Evolutionary conservation across 2,329 filamentous ascomycete species (phyloP).

Genomic region (Pseudopithomyces chartarum): DNA sequence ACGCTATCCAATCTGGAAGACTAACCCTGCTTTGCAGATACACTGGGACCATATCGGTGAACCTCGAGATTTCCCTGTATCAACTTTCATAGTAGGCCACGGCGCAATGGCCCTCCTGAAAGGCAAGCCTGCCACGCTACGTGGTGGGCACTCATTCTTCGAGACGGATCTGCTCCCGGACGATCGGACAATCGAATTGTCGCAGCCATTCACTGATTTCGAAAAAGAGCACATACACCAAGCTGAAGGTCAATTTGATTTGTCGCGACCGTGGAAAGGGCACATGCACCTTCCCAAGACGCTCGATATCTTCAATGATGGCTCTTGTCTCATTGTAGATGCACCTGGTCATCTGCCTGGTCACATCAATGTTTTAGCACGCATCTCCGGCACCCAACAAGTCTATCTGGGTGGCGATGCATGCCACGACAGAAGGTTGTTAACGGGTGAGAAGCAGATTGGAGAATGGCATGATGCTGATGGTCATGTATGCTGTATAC

Average conservation of each 20-base stretch:
- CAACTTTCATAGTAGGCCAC: slow-evolving; percentile 48
- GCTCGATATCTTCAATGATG: slow-evolving; percentile 57
- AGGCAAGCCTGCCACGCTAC: slow-evolving; percentile 25
- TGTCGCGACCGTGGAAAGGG: slow-evolving; percentile 47
- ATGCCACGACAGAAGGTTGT: slow-evolving; percentile 58
- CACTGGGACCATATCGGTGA: slow-evolving; percentile 52
- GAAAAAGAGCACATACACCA: background rate
- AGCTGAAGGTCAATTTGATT: slow-evolving; percentile 11
- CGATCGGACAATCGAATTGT: slow-evolving; percentile 51
- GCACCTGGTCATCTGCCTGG: slow-evolving; percentile 60
- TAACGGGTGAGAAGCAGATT: slow-evolving; percentile 59
- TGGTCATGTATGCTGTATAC: slow-evolving; percentile 57
- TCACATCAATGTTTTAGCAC: slow-evolving; percentile 58
- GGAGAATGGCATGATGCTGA: slow-evolving; percentile 56
- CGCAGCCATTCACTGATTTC: slow-evolving; percentile 27
- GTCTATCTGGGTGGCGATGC: slow-evolving; percentile 60
- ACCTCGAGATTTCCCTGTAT: slow-evolving; percentile 43
- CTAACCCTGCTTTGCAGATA: slow-evolving; percentile 28
- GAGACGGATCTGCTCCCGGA: slow-evolving; percentile 51
- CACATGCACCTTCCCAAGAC: slow-evolving; percentile 51
- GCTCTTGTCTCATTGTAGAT: slow-evolving; percentile 54
- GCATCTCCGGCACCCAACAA: slow-evolving; percentile 44
- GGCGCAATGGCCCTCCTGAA: slow-evolving; percentile 31
- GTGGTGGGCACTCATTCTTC: slow-evolving; percentile 48
- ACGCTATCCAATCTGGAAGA: background rate